Base-by-base conservation (phyloP, 306 rosid species). In the Casuarina glauca region DNA sequence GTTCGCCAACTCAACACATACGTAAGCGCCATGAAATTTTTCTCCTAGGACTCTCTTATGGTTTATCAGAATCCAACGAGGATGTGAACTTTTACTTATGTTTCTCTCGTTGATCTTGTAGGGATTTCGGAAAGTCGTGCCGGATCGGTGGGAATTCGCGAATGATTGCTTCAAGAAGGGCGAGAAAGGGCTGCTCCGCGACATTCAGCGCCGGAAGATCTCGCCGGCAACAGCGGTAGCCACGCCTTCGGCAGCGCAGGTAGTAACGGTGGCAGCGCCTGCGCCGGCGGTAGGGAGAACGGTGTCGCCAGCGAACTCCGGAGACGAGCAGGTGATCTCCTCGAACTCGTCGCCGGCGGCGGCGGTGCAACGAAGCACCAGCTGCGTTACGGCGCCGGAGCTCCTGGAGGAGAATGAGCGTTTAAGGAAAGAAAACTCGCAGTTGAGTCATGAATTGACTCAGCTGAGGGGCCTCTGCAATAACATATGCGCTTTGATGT, bases 1-100 rank as follows among this genome's bases (percentile, higher is more conserved):
- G 99, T 95, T 70, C 97, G 99, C 53, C 99, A 95, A 69, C 97
- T 95, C 39, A 95, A 95, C 80, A 95, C 99, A 70, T 95, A 95
- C 79, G 98, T 89, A 85, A 80, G 73, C 51, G 73, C 54, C 16
- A 38, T 17, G 1, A 6, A 17, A 16, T 2, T 54, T 53, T 3
- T 12, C 12, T 20, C 2, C 0, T 43, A 5, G 26, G 17, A 35
- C 48, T 17, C 4, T 36, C 41, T 11, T 7, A 44, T 46, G n/a
- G 41, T 71, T 71, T 76, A 49, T 63, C 55, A 70, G 10, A 48
- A 36, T 5, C 67, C 76, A 54, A 74, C 60, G 73, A 49, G 16
- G 35, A 4, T 49, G 43, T n/a, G 3, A 9, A 15, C 42, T 3
- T 11, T 70, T 9, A 13, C 13, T 66, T 6, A 41, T 42, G 6